Evolutionary conservation across 2,329 filamentous ascomycete species (phyloP), one percentile per base, ranked within the genome.

Genomic region (Nemania diffusa): DNA sequence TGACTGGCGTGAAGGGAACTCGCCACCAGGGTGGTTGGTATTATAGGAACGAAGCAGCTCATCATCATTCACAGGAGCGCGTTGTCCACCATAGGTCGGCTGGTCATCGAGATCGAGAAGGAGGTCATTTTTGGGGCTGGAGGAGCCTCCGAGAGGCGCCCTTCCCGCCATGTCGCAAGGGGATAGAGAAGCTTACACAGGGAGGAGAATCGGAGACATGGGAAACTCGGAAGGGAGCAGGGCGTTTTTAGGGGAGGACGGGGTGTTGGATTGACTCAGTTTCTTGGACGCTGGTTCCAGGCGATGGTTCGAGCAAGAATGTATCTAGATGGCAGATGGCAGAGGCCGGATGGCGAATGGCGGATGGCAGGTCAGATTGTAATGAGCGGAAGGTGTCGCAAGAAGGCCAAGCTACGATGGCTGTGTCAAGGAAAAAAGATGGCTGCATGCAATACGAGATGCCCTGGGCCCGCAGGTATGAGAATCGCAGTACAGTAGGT

Each of bases 51-150:
- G 87, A 76, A 95, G 83, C 55, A 97, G 84, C 72, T 94, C 90
- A 72, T 97, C 91, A 78, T 97, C 94, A 78, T 91, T 91, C 68
- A 92, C 83, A n/a, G 91, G 88, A 57, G 94, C 91, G 65, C 89
- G 88, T 79, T 94, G 91, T 70, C 93, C 86, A 78, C 87, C 88
- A 81, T 97, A 97, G 66, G 86, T 78, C 60, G 91, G 89, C 72
- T 90, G 88, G 65, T 90, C 85, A 76, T 92, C 89, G 71, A 93
- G 84, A 79, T 94, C 92, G 78, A 94, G 88, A 65, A 94, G 85
- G 68, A 93, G 86, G 77, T 90, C 86, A 77, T 78, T 81, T 74
- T 78, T 80, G 74, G 81, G 80, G 73, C 77, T 79, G 70, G 83
- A 82, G 73, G 84, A 79, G 74, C 80, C 84, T 77, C 83, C 84